These are phyloP conservation scores for Zymoseptoria tritici DNA, from an alignment of 2,329 filamentous ascomycete genomes.

Conservation along the genomic window DNA sequence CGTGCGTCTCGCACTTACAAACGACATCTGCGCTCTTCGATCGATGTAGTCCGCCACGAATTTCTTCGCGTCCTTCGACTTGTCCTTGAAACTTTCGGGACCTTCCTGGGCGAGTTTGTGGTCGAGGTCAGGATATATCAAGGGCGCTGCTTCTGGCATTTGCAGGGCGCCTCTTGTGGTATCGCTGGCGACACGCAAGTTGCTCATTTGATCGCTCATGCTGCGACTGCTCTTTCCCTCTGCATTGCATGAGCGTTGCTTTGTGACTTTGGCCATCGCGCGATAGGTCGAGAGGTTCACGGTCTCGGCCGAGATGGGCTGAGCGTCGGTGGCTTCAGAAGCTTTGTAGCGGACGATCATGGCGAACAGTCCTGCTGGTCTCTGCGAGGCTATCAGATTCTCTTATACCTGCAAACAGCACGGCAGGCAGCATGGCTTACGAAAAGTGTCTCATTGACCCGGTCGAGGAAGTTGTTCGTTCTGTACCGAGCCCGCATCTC, in stretches of 20 bases:
- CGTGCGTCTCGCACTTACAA: slow-evolving; percentile 33
- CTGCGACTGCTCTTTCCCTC: slow-evolving; percentile 2
- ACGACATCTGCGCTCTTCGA: slow-evolving; percentile 41
- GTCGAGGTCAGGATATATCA: slow-evolving; percentile 44
- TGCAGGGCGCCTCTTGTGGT: slow-evolving; percentile 36
- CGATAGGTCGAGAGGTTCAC: slow-evolving; percentile 34
- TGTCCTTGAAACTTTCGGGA: slow-evolving; percentile 23
- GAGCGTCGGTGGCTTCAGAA: slow-evolving; percentile 8
- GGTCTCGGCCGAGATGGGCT: slow-evolving; percentile 13
- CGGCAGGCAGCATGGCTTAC: not conserved
- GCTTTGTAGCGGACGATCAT: slow-evolving; percentile 41
- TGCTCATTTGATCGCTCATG: slow-evolving; percentile 26
- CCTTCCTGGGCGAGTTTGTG: slow-evolving; percentile 13
- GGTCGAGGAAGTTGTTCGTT: slow-evolving; percentile 49
- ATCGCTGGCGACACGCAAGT: slow-evolving; percentile 33
- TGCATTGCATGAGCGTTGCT: not conserved
- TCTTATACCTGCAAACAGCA: not conserved
- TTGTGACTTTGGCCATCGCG: slow-evolving; percentile 22
- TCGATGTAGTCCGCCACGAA: slow-evolving; percentile 46
- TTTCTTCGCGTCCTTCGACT: slow-evolving; percentile 24
- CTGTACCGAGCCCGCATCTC: slow-evolving; percentile 33
- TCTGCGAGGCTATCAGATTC: slow-evolving; percentile 8
- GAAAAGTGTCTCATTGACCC: slow-evolving; percentile 51
- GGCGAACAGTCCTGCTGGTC: slow-evolving; percentile 48
- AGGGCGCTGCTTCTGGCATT: slow-evolving; percentile 41